Evolutionary conservation across 1,284 basidiomycete genomes (phyloP), one percentile per base, ranked within the genome.

Genomic region (Marasmius sp.): DNA sequence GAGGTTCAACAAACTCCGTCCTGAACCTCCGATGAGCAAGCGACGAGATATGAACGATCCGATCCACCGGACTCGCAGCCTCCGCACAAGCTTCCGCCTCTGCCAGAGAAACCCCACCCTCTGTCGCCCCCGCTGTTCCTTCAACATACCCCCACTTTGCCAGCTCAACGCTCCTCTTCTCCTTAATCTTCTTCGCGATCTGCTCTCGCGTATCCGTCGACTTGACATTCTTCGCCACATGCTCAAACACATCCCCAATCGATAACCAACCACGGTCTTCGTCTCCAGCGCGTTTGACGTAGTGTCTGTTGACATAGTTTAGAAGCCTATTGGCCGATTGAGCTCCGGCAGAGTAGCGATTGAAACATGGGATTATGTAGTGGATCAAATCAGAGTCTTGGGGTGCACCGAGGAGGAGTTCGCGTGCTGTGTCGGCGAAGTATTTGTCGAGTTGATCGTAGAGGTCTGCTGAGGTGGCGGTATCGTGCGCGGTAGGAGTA

Each of bases 251-350:
- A 70, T 91, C 88, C 52, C 77, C 77, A 50, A 91, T 75, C 36
- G 86, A 81, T 51, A 92, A 78, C 89, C 89, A 92, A 39, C 90
- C 89, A 64, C 79, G 83, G 72, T 91, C 90, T 73, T 92, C 89
- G 72, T 91, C 89, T 8, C 88, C 78, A 50, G 87, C 86, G 27
- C 88, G 85, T 71, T 87, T 88, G 67, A 92, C 88, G 68, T 89
- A 89, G 72, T 91, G 89, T 22, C 89, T 83, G 72, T 92, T 91
- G 58, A 92, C 82, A 71, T 92, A 92, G 75, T 86, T 90, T 66
- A 91, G 81, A 34, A 92, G 82, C 65, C 90, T 84, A 71, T 86
- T 82, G 63, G 87, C 83, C 58, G 87, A 82, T 64, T 83, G 81
- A 7, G 85, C 85, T 57, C 89, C 89, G 38, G 84, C 78, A 62